Base-by-base conservation (phyloP, 352 stramenopile genomes). In the Phytophthora uliginosa region DNA sequence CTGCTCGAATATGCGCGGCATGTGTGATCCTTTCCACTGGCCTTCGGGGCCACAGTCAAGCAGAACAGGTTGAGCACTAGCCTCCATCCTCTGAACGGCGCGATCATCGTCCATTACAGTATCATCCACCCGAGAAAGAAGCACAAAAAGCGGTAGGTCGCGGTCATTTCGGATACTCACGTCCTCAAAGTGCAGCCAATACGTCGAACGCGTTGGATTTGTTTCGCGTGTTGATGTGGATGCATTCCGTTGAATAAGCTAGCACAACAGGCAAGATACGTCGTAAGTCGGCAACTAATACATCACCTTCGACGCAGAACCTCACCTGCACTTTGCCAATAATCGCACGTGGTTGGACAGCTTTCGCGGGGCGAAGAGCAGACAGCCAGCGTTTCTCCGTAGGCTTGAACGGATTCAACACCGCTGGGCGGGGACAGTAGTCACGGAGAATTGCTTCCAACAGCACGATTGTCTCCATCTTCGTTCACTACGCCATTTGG, bases 11-110 rank as follows among this genome's bases (percentile, higher is more conserved):
- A 70, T 71, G 3, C 48, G 31, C 0, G 76, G 67, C 33, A 92
- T 47, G 20, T 93, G 85, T 3, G 63, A 84, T 13, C 80, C 83
- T 60, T 81, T 81, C 76, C 84, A 91, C 45, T 92, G 85, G 1
- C 87, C 87, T 12, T 92, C 81, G 4, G 87, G 87, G 0, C 85
- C 84, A 47, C 78, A 53, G 51, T 92, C 87, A 15, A 94, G 71
- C 48, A 85, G 52, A n/a, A 94, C 45, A 22, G 74, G 70, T 59
- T 92, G 83, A 7, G 74, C 76, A n/a, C 64, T 64, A 18, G 63
- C 20, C 38, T 92, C 86, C 9, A 92, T 61, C 22, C 70, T 67
- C 6, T 73, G 77, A 9, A 90, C 31, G 9, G 47, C 69, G 15
- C 60, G 66, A 18, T 79, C 73, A 26, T 90, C 76, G 10, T 78